Evolutionary conservation across 2,329 filamentous ascomycete genomes (phyloP).

Genomic region (Alternaria infectoria): DNA sequence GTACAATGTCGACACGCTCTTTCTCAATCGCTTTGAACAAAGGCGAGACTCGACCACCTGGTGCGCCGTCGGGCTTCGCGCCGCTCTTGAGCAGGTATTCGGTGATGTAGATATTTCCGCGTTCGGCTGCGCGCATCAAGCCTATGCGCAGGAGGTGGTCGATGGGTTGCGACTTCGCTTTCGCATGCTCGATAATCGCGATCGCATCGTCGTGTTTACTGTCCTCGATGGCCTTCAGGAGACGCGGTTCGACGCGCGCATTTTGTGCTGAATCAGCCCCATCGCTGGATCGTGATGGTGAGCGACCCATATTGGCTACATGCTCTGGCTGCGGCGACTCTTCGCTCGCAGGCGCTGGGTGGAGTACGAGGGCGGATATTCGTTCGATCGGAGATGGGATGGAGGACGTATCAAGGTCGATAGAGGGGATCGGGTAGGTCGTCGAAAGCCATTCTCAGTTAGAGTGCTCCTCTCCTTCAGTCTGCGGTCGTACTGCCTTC

Average conservation of each 20-base stretch:
- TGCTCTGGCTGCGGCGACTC: constrained; percentile 16
- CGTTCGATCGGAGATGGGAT: constrained; percentile 12
- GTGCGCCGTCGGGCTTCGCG: constrained; percentile 43
- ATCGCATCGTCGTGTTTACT: constrained; percentile 37
- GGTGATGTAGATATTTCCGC: constrained; percentile 35
- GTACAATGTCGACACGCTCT: constrained; percentile 38
- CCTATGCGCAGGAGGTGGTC: constrained; percentile 47
- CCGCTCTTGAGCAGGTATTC: constrained; percentile 43
- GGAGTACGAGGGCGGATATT: neutral
- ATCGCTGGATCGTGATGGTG: constrained; percentile 45
- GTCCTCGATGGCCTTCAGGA: constrained; percentile 46
- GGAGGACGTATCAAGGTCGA: constrained; percentile 9
- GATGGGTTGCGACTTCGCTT: constrained; percentile 36
- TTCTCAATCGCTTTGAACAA: constrained; percentile 43
- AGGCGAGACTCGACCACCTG: constrained; percentile 38
- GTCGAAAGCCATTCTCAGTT: constrained; percentile 6
- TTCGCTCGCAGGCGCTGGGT: neutral
- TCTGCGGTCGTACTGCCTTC: constrained; percentile 1
- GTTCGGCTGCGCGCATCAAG: constrained; percentile 44
- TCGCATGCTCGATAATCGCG: constrained; percentile 45
- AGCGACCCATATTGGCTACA: constrained; percentile 38
- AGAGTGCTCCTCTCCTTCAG: neutral
- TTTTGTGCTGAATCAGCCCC: constrained; percentile 38
- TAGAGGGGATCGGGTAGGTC: constrained; percentile 14
- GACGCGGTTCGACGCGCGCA: constrained; percentile 41